Base-by-base conservation (phyloP, 2,329 filamentous ascomycete species). In the Sporothrix pseudoabietina region DNA sequence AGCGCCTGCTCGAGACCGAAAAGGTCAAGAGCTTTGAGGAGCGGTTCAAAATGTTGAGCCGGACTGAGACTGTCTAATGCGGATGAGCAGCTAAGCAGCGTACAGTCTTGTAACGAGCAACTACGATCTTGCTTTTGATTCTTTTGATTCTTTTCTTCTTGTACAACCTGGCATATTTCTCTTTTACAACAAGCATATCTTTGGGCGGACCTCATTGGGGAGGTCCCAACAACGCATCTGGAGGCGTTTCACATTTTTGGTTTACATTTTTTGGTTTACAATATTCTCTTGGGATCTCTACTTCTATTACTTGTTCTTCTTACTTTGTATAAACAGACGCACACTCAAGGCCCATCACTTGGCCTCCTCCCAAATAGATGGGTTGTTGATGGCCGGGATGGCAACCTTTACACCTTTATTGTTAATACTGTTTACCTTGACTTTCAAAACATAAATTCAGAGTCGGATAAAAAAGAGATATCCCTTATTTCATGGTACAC, bases 1-100 rank as follows among this genome's bases (percentile, higher is more conserved):
- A 94, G 81, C 86, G 84, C 70, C 85, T 88, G 78, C 88, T 95
- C 76, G 85, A 89, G 76, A 84, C 86, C 72, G 90, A 93, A 83
- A 87, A 86, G 79, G 84, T 91, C 76, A 86, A 87, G 79, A 84
- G 82, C 65, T 84, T 85, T 75, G 81, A 85, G 76, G 80, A 79
- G 35, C 79, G 81, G 30, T 85, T 84, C 78, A 80, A 79, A 78
- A 77, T 73, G 55, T 75, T 83, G 65, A 75, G 74, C 41, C 19
- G 49, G 30, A n/a, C 59, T 22, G 39, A 47, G 47, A 70, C 68
- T 30, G 68, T 22, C 9, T 70, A 70, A 57, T 39, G 44, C 3
- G 16, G 47, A 49, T 22, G 47, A 10, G 44, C 65, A 52, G 65
- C 12, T 22, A 30, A 10, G 26, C 47, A 52, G 65, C 12, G 22